phyloP scores from a whole-genome alignment of 2,329 filamentous ascomycete genomes.

The Nothomitra cinnamomea region DNA sequence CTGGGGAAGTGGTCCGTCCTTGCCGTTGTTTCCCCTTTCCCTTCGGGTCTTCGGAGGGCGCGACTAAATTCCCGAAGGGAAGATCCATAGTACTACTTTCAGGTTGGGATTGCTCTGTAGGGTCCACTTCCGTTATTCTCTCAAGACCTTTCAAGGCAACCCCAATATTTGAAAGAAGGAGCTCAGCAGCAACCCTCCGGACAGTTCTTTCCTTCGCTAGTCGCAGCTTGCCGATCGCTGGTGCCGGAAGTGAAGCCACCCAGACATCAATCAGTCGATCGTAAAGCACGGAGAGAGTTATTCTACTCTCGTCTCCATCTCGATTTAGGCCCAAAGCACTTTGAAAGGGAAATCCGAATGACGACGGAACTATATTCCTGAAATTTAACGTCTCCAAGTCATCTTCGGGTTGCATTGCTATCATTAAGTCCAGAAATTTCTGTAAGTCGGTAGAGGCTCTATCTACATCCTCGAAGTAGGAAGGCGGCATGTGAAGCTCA shows the following conservation, averaged over 20 bases:
- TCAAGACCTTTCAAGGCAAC: neutral
- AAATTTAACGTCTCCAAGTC: neutral
- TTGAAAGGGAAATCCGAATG: slow-evolving; percentile 2
- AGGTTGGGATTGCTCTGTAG: neutral
- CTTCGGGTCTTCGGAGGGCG: neutral
- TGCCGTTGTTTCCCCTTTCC: neutral
- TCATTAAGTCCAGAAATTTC: neutral
- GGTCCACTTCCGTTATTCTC: neutral
- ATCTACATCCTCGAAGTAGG: slow-evolving; percentile 3
- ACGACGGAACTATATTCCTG: neutral
- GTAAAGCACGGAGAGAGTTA: slow-evolving; percentile 3
- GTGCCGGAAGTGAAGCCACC: neutral
- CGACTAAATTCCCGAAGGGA: neutral
- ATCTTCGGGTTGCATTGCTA: neutral
- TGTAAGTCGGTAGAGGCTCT: neutral
- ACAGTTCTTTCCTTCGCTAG: slow-evolving; percentile 3
- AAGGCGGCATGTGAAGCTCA: neutral
- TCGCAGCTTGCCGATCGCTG: neutral
- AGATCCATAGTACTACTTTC: neutral
- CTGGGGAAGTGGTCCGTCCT: neutral
- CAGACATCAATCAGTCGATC: slow-evolving; percentile 1
- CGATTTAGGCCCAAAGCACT: neutral
- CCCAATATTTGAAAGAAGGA: slow-evolving; percentile 6
- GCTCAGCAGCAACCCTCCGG: slow-evolving; percentile 2
- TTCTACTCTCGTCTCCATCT: neutral